A percentile compares a stretch with the other conserved stretches of the same genome.
phyloP scores from a whole-genome alignment of 495 filamentous ascomycete genomes.

The Podospora comata region DNA sequence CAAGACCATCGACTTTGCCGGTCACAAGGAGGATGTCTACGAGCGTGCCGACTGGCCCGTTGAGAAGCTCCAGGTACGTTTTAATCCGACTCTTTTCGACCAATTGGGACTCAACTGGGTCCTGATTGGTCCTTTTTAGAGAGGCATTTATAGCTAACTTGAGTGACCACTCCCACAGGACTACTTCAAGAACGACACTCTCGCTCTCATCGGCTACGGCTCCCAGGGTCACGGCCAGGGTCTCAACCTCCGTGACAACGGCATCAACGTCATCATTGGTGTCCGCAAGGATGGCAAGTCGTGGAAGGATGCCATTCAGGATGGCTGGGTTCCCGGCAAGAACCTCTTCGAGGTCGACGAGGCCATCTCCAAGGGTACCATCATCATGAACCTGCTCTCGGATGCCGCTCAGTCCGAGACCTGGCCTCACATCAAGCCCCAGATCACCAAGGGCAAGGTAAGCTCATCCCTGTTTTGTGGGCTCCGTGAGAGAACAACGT shows the following conservation, averaged over 20 bases:
- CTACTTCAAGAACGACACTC: conserved; percentile 99
- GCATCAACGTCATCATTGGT: conserved; percentile 96
- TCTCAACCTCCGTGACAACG: conserved; percentile 98
- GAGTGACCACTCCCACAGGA: conserved; percentile 53
- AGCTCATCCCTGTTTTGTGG: conserved; percentile 16
- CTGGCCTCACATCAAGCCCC: conserved; percentile 96
- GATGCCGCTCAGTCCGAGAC: conserved; percentile 98
- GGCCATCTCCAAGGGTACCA: conserved; percentile 88
- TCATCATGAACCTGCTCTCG: conserved; percentile 97
- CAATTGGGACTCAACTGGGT: background rate
- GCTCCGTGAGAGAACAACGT: background rate
- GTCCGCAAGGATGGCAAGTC: conserved; percentile 97
- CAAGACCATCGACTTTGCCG: conserved; percentile 94
- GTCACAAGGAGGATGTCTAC: conserved; percentile 85
- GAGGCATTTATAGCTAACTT: conserved; percentile 5
- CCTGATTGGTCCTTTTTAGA: background rate
- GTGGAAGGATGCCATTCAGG: conserved; percentile 94
- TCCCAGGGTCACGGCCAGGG: conserved; percentile 98
- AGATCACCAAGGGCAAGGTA: conserved; percentile 96
- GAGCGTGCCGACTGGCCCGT: conserved; percentile 98
- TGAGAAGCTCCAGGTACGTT: conserved; percentile 87
- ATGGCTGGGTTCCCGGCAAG: conserved; percentile 96
- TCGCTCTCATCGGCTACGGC: conserved; percentile 98
- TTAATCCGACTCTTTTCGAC: conserved; percentile 10
- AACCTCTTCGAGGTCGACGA: conserved; percentile 97